Evolutionary conservation across 2,329 filamentous ascomycete species (phyloP), one percentile per base, ranked within the genome.

Genomic region (Chrysoporthe deuterocubensis): DNA sequence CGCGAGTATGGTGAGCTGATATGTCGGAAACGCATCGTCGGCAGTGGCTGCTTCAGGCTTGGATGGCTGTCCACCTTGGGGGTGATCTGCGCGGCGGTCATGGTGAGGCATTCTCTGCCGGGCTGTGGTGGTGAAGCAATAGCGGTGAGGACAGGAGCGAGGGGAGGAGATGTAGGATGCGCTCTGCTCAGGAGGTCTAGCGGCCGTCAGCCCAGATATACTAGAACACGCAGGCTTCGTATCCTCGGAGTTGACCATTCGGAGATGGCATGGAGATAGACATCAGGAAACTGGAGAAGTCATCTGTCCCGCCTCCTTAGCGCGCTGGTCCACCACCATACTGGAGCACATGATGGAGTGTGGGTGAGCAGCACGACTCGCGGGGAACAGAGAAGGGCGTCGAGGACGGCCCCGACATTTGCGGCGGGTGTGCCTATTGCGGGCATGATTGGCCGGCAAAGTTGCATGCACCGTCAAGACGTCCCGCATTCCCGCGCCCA

Each of bases 1-100:
- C 70, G 80, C 80, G 69, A 81, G 75, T 61, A 82, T 81, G 26
- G 78, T 78, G 69, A 83, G 79, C 71, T 83, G 81, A 71, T 78
- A 80, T 42, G 78, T 79, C 42, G 81, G 81, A 74, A 83, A 83
- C 54, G 48, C 66, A 61, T 70, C 68, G 26, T 68, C 54, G n/a
- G n/a, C 44, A 40, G 21, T 43, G 14, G 52, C n/a, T 32, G 62
- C 16, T 16, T 7, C 14, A 3, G 37, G 43, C 59, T 61, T 61
- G 60, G n/a, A 50, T 43, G 54, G n/a, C 40, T 2, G 42, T 13
- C 44, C 63, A 42, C 60, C 56, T 65, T 60, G 26, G 56, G 34
- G 42, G 48, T 34, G 59, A 3, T n/a, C 21, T 48, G 42, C 18
- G 43, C 43, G 21, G 21, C 48, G 56, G 8, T 40, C 48, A 65